phyloP scores from a whole-genome alignment of 2,329 filamentous ascomycete species.

The Penicillium sclerotiorum region DNA sequence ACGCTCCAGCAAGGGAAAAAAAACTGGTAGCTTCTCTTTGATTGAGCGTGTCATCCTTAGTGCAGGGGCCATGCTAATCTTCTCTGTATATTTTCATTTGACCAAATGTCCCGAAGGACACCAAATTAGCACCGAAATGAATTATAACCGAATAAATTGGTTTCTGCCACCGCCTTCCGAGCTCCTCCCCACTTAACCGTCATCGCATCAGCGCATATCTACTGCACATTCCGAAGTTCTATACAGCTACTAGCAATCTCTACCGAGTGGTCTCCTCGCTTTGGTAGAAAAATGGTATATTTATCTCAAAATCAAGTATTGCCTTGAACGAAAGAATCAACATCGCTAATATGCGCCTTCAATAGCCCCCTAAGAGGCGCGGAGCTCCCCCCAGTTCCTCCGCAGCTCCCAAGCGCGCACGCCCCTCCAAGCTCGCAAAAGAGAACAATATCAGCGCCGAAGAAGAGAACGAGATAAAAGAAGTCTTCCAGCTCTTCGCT shows the following conservation, averaged over 20 bases:
- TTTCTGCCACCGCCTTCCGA: background rate
- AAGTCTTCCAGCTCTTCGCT: conserved; percentile 83
- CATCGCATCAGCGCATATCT: background rate
- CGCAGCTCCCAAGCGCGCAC: conserved; percentile 45
- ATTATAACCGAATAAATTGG: conserved; percentile 21
- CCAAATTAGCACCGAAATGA: conserved; percentile 11
- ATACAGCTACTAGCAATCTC: background rate
- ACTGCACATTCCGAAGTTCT: background rate
- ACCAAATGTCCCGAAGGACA: conserved; percentile 57
- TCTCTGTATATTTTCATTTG: conserved; percentile 71
- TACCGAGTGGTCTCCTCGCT: background rate
- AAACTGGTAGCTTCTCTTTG: conserved; percentile 75
- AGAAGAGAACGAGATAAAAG: conserved; percentile 87
- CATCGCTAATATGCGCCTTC: background rate
- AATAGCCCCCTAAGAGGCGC: conserved; percentile 43
- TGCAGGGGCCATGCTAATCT: conserved; percentile 82
- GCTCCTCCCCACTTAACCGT: background rate
- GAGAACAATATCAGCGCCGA: conserved; percentile 82
- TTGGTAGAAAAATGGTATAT: conserved; percentile 3
- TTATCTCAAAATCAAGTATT: too few relatives aligned
- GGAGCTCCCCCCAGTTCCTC: conserved; percentile 31
- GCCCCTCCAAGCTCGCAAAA: conserved; percentile 86
- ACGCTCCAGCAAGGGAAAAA: conserved; percentile 49
- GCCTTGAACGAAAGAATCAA: too few relatives aligned
- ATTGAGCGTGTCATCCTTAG: conserved; percentile 94